Percentiles rank a stretch among this genome's conserved stretches.
Evolutionary conservation across 495 filamentous ascomycete genomes (phyloP).

Genomic region (Glutinoglossum americanum): DNA sequence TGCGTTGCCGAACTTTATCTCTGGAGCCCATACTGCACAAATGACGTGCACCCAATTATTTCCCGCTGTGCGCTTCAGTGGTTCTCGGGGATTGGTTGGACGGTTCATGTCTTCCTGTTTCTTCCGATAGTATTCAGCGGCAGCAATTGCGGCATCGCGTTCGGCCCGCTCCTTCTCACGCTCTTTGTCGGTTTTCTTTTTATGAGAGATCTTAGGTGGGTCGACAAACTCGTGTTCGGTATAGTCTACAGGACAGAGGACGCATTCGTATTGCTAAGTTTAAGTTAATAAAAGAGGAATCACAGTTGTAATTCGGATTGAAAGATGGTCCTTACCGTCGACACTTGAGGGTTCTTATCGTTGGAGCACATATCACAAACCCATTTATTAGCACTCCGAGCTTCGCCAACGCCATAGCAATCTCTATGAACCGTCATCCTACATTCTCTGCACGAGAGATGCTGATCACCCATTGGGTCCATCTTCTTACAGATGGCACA

Average conservation of each 20-base stretch:
- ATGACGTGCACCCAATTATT: slow-evolving; percentile 98
- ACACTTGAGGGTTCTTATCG: slow-evolving; percentile 68
- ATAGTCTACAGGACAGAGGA: slow-evolving; percentile 61
- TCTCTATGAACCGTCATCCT: slow-evolving; percentile 79
- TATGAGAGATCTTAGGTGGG: slow-evolving; percentile 59
- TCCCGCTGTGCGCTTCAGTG: slow-evolving; percentile 73
- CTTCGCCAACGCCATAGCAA: slow-evolving; percentile 69
- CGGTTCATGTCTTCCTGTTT: slow-evolving; percentile 63
- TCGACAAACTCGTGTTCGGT: slow-evolving; percentile 69
- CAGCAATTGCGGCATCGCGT: slow-evolving; percentile 52
- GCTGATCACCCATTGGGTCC: slow-evolving; percentile 48
- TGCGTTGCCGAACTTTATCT: slow-evolving; percentile 75
- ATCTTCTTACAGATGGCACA: slow-evolving; percentile 61
- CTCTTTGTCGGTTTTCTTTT: slow-evolving; percentile 88
- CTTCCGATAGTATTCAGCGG: slow-evolving; percentile 56
- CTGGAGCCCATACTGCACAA: slow-evolving; percentile 78
- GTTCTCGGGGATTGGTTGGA: slow-evolving; percentile 68
- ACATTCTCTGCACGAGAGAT: slow-evolving; percentile 61
- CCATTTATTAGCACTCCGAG: slow-evolving; percentile 60
- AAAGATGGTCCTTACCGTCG: slow-evolving; percentile 40
- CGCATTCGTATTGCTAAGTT: slow-evolving; percentile 61
- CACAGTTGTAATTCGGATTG: too few relatives aligned
- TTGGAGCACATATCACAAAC: slow-evolving; percentile 90
- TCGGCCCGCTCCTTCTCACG: slow-evolving; percentile 71
- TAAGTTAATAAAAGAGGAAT: neutral